Evolutionary conservation across 129 eudicot species (phyloP).

Genomic region (Heracleum sosnowskyi): DNA sequence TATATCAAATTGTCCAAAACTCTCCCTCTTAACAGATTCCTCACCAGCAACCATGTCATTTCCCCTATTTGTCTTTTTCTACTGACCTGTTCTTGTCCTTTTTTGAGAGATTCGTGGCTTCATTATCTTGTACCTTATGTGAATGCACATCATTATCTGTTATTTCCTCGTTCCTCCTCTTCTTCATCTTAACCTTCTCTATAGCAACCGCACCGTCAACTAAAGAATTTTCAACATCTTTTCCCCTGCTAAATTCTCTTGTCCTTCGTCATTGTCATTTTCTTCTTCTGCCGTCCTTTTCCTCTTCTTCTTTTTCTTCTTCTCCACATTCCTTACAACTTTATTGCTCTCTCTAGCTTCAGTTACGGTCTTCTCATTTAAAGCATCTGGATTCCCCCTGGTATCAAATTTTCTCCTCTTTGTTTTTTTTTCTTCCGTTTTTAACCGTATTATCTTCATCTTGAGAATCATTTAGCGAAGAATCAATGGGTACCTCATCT

Average conservation of each 20-base stretch:
- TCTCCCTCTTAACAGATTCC: too few species aligned
- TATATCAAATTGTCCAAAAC: too few species aligned
- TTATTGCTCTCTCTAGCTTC: neutral
- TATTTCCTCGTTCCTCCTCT: conserved; percentile 13
- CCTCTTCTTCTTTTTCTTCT: conserved; percentile 10
- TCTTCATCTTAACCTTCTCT: conserved; percentile 22
- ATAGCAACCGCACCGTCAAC: neutral
- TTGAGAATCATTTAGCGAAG: neutral
- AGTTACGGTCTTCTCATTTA: neutral
- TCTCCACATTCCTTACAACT: neutral
- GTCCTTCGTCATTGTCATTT: neutral
- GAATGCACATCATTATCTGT: neutral
- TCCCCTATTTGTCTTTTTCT: conserved; percentile 9
- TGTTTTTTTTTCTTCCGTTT: neutral
- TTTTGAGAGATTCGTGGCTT: neutral
- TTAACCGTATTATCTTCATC: too few species aligned
- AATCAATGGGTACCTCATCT: neutral
- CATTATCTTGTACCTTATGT: conserved; percentile 1
- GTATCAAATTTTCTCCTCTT: neutral
- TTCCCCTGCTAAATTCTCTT: conserved; percentile 2
- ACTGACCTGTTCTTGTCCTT: conserved; percentile 15
- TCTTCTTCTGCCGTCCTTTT: neutral
- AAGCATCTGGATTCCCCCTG: neutral
- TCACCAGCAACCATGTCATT: neutral
- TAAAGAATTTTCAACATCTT: neutral